Conservation (phyloP, 1,284 basidiomycete genomes). For the Pyrrhoderma lamaoense region DNA sequence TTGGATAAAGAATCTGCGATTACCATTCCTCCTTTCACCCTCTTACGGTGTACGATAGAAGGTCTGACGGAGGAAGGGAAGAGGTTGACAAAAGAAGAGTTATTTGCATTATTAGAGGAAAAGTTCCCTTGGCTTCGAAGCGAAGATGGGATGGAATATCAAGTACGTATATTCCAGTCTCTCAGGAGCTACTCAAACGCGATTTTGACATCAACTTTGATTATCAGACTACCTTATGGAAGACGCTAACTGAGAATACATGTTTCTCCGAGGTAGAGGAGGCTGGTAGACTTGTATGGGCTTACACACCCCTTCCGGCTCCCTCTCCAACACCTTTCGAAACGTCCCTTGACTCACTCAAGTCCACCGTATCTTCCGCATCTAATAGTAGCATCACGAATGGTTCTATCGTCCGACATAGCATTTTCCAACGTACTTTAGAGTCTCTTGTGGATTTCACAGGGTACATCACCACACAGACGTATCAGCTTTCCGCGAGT, state of each 20-base stretch:
- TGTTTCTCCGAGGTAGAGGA: slow-evolving; percentile 35
- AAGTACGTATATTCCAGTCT: slow-evolving; percentile 32
- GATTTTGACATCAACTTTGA: not conserved
- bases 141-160: slow-evolving; percentile 41
- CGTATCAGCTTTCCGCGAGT: slow-evolving; percentile 38
- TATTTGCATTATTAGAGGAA: slow-evolving; percentile 50
- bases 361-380: slow-evolving; percentile 36
- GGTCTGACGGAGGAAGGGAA: slow-evolving; percentile 39
- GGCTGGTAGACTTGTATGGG: slow-evolving; percentile 39
- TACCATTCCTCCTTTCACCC: slow-evolving; percentile 41
- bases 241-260: slow-evolving; percentile 45
- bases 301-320: slow-evolving; percentile 36
- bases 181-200: not conserved
- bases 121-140: slow-evolving; percentile 49
- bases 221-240: slow-evolving; percentile 50
- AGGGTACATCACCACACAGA: slow-evolving; percentile 57
- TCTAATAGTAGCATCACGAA: slow-evolving; percentile 18
- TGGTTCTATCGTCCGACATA: slow-evolving; percentile 20
- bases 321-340: slow-evolving; percentile 38
- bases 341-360: slow-evolving; percentile 40
- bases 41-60: slow-evolving; percentile 54
- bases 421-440: slow-evolving; percentile 43
- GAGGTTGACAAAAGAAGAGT: slow-evolving; percentile 45
- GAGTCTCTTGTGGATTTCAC: slow-evolving; percentile 56
- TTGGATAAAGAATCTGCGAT: slow-evolving; percentile 27